These are phyloP conservation scores for Elsinoe australis DNA, from an alignment of 2,329 filamentous ascomycete genomes.

Conservation along the genomic window DNA sequence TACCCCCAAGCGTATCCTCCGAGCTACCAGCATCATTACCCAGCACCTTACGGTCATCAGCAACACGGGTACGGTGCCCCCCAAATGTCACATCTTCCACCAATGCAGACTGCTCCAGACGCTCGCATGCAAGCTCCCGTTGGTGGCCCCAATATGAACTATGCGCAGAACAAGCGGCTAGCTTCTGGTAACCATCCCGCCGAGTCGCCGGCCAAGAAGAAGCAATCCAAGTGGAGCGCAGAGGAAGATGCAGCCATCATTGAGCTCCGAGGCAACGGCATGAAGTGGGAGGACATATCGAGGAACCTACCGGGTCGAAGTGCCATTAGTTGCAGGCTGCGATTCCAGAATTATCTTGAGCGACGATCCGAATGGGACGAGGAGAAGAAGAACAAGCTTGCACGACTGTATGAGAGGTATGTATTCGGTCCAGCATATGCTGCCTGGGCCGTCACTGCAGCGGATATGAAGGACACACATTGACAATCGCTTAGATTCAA, in stretches of 20 bases:
- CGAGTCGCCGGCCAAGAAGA: slow-evolving; percentile 75
- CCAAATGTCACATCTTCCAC: slow-evolving; percentile 21
- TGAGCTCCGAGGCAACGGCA: slow-evolving; percentile 76
- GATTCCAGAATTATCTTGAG: slow-evolving; percentile 97
- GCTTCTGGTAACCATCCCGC: slow-evolving; percentile 41
- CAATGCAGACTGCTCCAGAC: slow-evolving; percentile 25
- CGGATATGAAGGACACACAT: too few relatives aligned
- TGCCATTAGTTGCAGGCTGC: slow-evolving; percentile 85
- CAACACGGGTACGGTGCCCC: slow-evolving; percentile 12
- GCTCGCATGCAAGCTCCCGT: slow-evolving; percentile 37
- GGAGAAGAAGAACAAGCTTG: slow-evolving; percentile 94
- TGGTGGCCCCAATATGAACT: slow-evolving; percentile 16
- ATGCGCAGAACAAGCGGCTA: slow-evolving; percentile 32
- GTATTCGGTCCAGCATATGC: slow-evolving; percentile 30
- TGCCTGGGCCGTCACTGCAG: too few relatives aligned
- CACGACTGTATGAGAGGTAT: slow-evolving; percentile 89
- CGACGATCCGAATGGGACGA: slow-evolving; percentile 92
- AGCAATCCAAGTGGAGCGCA: slow-evolving; percentile 92
- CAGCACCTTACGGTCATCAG: slow-evolving; percentile 15
- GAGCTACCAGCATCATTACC: slow-evolving; percentile 17
- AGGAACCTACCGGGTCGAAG: slow-evolving; percentile 83
- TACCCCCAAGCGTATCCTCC: slow-evolving; percentile 10
- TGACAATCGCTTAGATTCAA: slow-evolving; percentile 65
- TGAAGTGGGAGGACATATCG: slow-evolving; percentile 99
- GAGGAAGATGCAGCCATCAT: slow-evolving; percentile 94